Evolutionary conservation across 139 green algal genomes (phyloP).

Genomic region (Penium margaritaceum): DNA sequence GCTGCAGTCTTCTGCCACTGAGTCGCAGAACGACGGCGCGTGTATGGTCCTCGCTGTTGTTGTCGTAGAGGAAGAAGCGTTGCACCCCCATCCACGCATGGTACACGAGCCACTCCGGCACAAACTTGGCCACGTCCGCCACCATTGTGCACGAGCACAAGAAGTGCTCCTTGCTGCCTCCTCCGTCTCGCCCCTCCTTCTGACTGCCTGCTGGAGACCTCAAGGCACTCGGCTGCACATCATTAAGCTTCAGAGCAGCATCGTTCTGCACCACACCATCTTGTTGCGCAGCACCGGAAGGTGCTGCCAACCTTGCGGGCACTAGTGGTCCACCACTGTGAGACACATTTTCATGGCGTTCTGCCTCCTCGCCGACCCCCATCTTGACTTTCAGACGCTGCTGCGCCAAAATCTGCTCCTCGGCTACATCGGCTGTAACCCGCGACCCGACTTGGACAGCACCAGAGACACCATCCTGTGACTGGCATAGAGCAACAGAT

Average conservation of each 20-base stretch:
- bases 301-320: neutral
- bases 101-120: conserved; percentile 35
- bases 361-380: too few relatives aligned
- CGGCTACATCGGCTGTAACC: too few relatives aligned
- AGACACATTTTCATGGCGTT: too few relatives aligned
- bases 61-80: conserved; percentile 28
- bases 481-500: too few relatives aligned
- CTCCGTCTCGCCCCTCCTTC: neutral
- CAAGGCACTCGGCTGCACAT: too few relatives aligned
- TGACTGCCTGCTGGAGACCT: neutral
- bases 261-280: too few relatives aligned
- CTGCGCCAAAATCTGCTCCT: too few relatives aligned
- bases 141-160: conserved; percentile 34
- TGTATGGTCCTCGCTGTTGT: conserved; percentile 32
- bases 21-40: conserved; percentile 4
- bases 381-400: too few relatives aligned
- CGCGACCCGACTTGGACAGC: too few relatives aligned
- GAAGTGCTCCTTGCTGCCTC: neutral
- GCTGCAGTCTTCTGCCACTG: too few relatives aligned
- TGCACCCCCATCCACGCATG: conserved; percentile 19
- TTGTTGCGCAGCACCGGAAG: neutral
- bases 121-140: conserved; percentile 16
- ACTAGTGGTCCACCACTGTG: neutral
- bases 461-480: too few relatives aligned
- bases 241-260: too few relatives aligned